phyloP scores from a whole-genome alignment of 139 green algal genomes.

The Zygnema circumcarinatum region DNA sequence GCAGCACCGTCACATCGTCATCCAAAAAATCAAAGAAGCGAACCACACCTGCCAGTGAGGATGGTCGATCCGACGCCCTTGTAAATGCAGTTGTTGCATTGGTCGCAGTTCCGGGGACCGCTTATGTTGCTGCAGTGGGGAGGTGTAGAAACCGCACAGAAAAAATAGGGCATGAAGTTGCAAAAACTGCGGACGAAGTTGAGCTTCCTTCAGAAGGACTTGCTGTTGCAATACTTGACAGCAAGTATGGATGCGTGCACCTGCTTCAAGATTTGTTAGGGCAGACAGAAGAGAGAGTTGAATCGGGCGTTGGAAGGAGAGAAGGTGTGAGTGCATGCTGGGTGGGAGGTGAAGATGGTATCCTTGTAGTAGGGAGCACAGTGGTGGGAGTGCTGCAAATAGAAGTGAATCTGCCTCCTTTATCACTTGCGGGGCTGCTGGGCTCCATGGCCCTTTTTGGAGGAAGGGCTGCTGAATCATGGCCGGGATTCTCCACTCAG shows the following conservation, averaged over 20 bases:
- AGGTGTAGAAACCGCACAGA: not conserved
- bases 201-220: not conserved
- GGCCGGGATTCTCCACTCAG: not conserved
- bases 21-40: not conserved
- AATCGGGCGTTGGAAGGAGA: not conserved
- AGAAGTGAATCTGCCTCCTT: not conserved
- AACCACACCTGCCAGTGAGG: too few species aligned
- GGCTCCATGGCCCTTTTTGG: too few species aligned
- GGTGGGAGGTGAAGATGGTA: not conserved
- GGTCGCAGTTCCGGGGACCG: not conserved
- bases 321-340: slow-evolving; percentile 5
- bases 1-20: not conserved
- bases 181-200: not conserved
- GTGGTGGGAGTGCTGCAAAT: not conserved
- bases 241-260: slow-evolving; percentile 10
- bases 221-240: slow-evolving; percentile 14
- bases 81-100: not conserved
- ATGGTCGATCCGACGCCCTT: not conserved
- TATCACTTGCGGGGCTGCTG: slow-evolving; percentile 1
- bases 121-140: slow-evolving; percentile 8
- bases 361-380: not conserved
- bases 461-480: not conserved
- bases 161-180: not conserved
- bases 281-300: not conserved
- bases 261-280: not conserved